Evolutionary conservation across 441 rosid genomes (phyloP).

Genomic region (Adansonia gregorii): DNA sequence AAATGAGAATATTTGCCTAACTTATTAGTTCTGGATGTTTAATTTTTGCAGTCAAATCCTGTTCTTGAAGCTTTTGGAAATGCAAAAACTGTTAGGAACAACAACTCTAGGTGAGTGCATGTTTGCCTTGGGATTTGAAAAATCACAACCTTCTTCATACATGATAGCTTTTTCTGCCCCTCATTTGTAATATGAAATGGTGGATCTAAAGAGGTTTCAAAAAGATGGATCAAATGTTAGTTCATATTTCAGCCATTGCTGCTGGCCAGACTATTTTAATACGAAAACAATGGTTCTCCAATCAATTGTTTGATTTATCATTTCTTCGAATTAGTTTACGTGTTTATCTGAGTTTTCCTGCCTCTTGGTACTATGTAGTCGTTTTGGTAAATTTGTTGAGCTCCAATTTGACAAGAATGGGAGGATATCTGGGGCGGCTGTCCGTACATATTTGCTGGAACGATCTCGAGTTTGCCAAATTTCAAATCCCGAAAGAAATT

Average conservation of each 20-base stretch:
- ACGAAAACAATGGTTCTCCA: background rate
- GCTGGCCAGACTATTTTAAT: background rate
- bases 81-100: slow-evolving; percentile 74
- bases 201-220: background rate
- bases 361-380: slow-evolving; percentile 43
- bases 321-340: background rate
- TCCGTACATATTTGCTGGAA: slow-evolving; percentile 73
- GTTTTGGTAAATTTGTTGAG: slow-evolving; percentile 81
- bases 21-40: slow-evolving; percentile 9
- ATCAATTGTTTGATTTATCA: slow-evolving; percentile 12
- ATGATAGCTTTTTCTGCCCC: background rate
- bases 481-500: slow-evolving; percentile 72
- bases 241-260: background rate
- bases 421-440: slow-evolving; percentile 78
- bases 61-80: slow-evolving; percentile 80
- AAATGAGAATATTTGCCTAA: background rate
- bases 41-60: slow-evolving; percentile 61
- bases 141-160: background rate
- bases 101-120: slow-evolving; percentile 60
- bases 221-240: background rate
- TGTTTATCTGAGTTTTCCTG: slow-evolving; percentile 22
- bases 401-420: slow-evolving; percentile 77
- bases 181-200: background rate
- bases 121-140: background rate
- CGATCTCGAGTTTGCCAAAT: slow-evolving; percentile 81